Percentiles rank a stretch among this genome's conserved stretches.
These are phyloP conservation scores for Torulaspora maleeae DNA, from an alignment of 805 yeast species.

Conservation along the genomic window DNA sequence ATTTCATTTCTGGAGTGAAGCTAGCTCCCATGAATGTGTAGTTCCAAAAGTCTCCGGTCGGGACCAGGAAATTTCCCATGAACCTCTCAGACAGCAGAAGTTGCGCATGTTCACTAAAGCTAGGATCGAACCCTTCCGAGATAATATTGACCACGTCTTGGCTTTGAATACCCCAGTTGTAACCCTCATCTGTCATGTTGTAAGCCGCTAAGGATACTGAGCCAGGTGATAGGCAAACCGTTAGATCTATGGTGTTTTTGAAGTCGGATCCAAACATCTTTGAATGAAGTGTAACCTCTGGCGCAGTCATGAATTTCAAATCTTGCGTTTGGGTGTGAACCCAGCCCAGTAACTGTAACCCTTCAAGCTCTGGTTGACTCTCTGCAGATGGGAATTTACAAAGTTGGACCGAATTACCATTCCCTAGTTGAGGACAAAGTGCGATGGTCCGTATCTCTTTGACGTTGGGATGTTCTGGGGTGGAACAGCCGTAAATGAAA, in stretches of 20 bases:
- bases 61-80: constrained; percentile 81
- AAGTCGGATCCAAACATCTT: constrained; percentile 37
- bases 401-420: constrained; percentile 57
- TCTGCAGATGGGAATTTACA: constrained; percentile 36
- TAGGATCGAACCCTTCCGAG: constrained; percentile 63
- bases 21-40: constrained; percentile 82
- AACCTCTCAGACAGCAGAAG: constrained; percentile 68
- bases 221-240: constrained; percentile 76
- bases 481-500: constrained; percentile 72
- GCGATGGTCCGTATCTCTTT: constrained; percentile 75
- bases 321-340: constrained; percentile 83
- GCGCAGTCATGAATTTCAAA: constrained; percentile 54
- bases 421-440: constrained; percentile 85
- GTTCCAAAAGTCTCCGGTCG: constrained; percentile 84
- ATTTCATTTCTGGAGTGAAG: constrained; percentile 61
- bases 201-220: constrained; percentile 72
- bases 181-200: constrained; percentile 58
- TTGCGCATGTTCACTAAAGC: constrained; percentile 60
- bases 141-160: constrained; percentile 49
- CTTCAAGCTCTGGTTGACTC: constrained; percentile 40
- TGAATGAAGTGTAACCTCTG: constrained; percentile 61
- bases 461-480: constrained; percentile 62
- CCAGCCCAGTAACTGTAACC: constrained; percentile 83
- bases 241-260: constrained; percentile 48
- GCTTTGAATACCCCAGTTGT: constrained; percentile 70